Base-by-base conservation (phyloP, 108 stramenopile species). In the Seminavis robusta region DNA sequence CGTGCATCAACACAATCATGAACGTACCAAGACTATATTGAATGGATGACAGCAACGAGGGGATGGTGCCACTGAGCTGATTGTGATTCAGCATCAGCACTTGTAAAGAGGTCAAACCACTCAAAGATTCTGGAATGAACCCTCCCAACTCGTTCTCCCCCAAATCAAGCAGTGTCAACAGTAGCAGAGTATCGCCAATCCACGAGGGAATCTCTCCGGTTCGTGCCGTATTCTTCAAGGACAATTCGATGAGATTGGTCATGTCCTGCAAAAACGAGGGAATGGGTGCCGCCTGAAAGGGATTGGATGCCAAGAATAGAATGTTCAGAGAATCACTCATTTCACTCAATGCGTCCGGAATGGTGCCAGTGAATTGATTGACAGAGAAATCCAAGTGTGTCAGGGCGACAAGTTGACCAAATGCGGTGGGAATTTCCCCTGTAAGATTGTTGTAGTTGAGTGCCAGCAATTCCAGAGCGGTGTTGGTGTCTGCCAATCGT, bases 41-140 rank as follows among this genome's bases (percentile, higher is more conserved):
- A n/a, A n/a, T n/a, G n/a, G n/a, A n/a, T n/a, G n/a, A n/a, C n/a
- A n/a, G n/a, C n/a, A n/a, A n/a, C n/a, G n/a, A n/a, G 17, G 68
- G 68, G 13, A 69, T 38, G 1, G 46, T 56, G 3, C 68, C 68
- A 20, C 11, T 41, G 4, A 69, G 48, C n/a, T 33, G 40, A 28
- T 69, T 69, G 0, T 51, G 47, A 29, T 69, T 69, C 24, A 69
- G 39, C 52, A 69, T 11, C 43, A 69, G 42, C n/a, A n/a, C n/a
- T 54, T 33, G 11, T 56, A 51, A 45, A 69, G 25, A 40, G 26
- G 42, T 4, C 38, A 36, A 38, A 69, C 16, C 9, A 36, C 7
- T 23, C 60, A 30, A 49, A 52, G 6, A 24, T 52, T 16, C 21
- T 15, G 62, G 62, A 13, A 63, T 53, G 1, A 36, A 15, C 6